Percentiles rank a stretch among this genome's conserved stretches.
These are phyloP conservation scores for Drechslerella dactyloides DNA, from an alignment of 2,329 filamentous ascomycete genomes.

Conservation along the genomic window DNA sequence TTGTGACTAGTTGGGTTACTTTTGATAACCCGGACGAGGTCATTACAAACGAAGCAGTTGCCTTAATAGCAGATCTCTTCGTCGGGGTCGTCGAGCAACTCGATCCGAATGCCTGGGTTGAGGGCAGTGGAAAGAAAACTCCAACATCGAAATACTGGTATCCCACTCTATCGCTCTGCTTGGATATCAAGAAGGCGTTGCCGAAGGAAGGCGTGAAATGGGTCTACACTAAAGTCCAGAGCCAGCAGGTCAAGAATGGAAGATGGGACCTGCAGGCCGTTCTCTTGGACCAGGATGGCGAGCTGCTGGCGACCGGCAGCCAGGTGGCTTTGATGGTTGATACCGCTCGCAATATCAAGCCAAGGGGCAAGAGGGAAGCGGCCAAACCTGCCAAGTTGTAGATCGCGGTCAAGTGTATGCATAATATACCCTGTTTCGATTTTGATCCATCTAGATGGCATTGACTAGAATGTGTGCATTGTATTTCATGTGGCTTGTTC, in stretches of 20 bases:
- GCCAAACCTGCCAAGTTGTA: constrained; percentile 21
- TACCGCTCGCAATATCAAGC: constrained; percentile 69
- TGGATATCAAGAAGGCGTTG: constrained; percentile 77
- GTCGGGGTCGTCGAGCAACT: constrained; percentile 56
- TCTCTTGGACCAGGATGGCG: constrained; percentile 68
- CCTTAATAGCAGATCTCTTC: constrained; percentile 56
- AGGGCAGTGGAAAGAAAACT: constrained; percentile 53
- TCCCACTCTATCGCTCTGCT: constrained; percentile 74
- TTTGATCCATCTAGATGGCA: no score
- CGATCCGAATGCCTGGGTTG: constrained; percentile 51
- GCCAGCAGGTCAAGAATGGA: constrained; percentile 73
- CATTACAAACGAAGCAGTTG: constrained; percentile 55
- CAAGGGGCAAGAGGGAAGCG: constrained; percentile 58
- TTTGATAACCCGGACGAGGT: constrained; percentile 34
- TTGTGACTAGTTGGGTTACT: constrained; percentile 42
- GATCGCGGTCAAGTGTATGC: background rate
- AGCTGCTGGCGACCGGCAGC: constrained; percentile 71
- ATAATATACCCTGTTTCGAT: background rate
- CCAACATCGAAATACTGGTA: constrained; percentile 68
- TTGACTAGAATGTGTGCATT: no score
- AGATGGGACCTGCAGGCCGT: constrained; percentile 76
- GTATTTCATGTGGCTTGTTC: no score
- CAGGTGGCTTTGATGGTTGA: constrained; percentile 71
- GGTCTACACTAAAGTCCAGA: constrained; percentile 70
- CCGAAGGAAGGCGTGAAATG: constrained; percentile 73